Base-by-base conservation (phyloP, 2,329 filamentous ascomycete genomes). In the Fusarium sp. region DNA sequence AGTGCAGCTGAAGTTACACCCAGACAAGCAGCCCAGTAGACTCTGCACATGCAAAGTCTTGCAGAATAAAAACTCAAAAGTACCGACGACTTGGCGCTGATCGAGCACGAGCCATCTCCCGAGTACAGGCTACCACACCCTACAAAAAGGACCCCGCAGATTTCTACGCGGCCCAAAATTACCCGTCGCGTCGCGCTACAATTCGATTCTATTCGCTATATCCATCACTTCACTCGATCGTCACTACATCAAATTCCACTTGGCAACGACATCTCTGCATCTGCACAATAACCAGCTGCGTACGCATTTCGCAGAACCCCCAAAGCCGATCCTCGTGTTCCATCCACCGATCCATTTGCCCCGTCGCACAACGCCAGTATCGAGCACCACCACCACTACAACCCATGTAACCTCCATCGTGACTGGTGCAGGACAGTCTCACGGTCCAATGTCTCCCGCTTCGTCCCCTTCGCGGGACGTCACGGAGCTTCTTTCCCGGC, bases 401-500 rank as follows among this genome's bases (percentile, higher is more conserved):
- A 63, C 72, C 58, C 69, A 75, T 75, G 74, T 74, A 66, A 73
- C 71, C 52, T 45, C 59, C 48, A 64, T 67, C 60, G 32, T 52
- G 58, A 67, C 53, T 42, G 51, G 60, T 54, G 44, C 61, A 60
- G 57, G 58, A 61, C 65, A 72, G 40, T 65, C 54, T 57, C 49
- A 47, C 61, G 63, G 73, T 65, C 54, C 70, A 66, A 79, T 80
- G 78, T 61, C 77, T 64, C 37, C 69, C 57, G 27, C 61, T 24
- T 62, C 73, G 30, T 71, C 73, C 52, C 69, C 76, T 53, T 46
- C 49, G 40, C 72, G 71, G 55, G 71, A 72, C 47, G 41, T 78
- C 27, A 40, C 58, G 37, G 66, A 72, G 34, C 64, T 77, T 37
- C 65, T 80, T 44, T 46, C 69, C 46, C 76, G 74, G 13, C 76